Base-by-base conservation (phyloP, 106 monocot species). In the Triglochin maritima region DNA sequence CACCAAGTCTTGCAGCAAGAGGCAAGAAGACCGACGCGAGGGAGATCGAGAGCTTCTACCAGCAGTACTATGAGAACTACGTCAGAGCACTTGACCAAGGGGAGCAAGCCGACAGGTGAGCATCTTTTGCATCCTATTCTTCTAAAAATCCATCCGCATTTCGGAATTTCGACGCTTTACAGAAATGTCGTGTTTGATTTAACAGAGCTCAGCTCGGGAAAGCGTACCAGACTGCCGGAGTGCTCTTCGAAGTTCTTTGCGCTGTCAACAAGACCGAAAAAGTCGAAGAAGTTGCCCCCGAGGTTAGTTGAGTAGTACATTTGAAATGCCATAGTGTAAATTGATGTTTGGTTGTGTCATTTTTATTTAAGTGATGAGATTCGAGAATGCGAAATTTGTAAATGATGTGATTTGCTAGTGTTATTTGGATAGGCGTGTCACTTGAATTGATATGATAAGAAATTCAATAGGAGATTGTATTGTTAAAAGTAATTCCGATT, bases 21-120 rank as follows among this genome's bases (percentile, higher is more conserved):
- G 59, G 92, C 17, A 98, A 98, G 71, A 98, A 98, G 74, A 98
- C 86, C 67, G 98, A 98, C 73, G 98, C 98, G 5, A 72, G 98
- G 43, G 98, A 98, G 79, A 98, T 98, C 2, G 92, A 92, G 80
- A 98, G 98, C 74, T 98, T 92, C 67, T 98, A 98, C 57, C 98
- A 98, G 68, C 91, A 92, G 55, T 98, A 98, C 65, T 92, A 98
- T 69, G 98, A 98, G 60, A 69, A 92, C 14, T 98, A 98, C 61
- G 98, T 98, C 17, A 83, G 88, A 78, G 86, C 98, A 49, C 77
- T 98, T 44, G 98, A 98, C 66, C 74, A 82, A 72, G 98, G 91
- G 56, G 92, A 98, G 46, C 92, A 98, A 81, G 91, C 98, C 9
- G 98, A 98, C 59, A 83, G 96, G 96, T 86, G 73, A 75, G 17